Percentiles rank a stretch among this genome's conserved stretches.
These are phyloP conservation scores for Tilletia setariae DNA, from an alignment of 1,284 basidiomycete genomes.

Conservation along the genomic window DNA sequence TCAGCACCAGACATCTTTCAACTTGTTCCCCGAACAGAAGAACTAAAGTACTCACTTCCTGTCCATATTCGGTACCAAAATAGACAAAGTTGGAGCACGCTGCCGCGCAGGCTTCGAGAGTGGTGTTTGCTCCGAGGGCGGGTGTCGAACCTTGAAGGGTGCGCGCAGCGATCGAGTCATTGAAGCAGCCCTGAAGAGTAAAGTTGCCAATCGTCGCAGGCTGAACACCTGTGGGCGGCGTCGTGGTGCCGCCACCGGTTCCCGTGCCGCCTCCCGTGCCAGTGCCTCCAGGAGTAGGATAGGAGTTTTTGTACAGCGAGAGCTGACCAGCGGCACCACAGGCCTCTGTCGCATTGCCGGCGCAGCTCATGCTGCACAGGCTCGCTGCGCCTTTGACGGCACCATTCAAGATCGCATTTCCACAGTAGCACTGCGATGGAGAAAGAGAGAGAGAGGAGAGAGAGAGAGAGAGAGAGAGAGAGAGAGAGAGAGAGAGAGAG, in stretches of 20 bases:
- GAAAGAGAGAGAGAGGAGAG: too few species aligned
- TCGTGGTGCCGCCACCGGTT: too few species aligned
- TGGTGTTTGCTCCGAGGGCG: slow-evolving; percentile 57
- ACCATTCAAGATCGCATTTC: slow-evolving; percentile 60
- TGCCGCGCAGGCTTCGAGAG: slow-evolving; percentile 52
- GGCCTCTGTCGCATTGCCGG: slow-evolving; percentile 44
- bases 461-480: too few species aligned
- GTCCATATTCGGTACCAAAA: slow-evolving; percentile 59
- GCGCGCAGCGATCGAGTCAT: slow-evolving; percentile 13
- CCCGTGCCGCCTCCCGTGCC: too few species aligned
- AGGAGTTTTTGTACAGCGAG: slow-evolving; percentile 37
- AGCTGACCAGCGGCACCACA: slow-evolving; percentile 52
- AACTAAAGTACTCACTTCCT: slow-evolving; percentile 27
- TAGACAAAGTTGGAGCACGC: slow-evolving; percentile 53
- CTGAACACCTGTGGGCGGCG: neutral
- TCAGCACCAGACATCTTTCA: too few species aligned
- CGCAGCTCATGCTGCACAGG: slow-evolving; percentile 49
- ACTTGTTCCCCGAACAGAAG: too few species aligned
- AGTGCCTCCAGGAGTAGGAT: neutral
- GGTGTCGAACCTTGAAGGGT: slow-evolving; percentile 8
- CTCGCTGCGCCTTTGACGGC: slow-evolving; percentile 33
- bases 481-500: too few species aligned
- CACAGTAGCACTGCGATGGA: slow-evolving; percentile 64
- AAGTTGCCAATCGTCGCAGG: slow-evolving; percentile 11
- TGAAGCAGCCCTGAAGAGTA: slow-evolving; percentile 20